These are phyloP conservation scores for Draba incana DNA, from an alignment of 345 rosid species.

Conservation along the genomic window DNA sequence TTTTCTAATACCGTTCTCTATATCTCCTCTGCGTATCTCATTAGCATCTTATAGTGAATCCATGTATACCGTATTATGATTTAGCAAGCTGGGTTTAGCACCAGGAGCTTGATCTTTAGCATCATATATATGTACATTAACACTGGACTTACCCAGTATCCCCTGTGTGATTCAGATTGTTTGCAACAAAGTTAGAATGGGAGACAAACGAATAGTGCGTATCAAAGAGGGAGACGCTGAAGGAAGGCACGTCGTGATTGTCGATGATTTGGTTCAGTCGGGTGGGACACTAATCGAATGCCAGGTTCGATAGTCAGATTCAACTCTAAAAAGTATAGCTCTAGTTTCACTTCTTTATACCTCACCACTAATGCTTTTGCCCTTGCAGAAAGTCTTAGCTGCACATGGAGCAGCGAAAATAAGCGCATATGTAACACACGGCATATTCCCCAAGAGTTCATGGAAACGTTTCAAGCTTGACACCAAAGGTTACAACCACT, in stretches of 20 bases:
- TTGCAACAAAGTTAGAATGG: slow-evolving; percentile 94
- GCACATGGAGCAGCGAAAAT: slow-evolving; percentile 87
- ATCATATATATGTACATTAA: not conserved
- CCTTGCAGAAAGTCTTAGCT: slow-evolving; percentile 79
- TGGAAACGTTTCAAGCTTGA: slow-evolving; percentile 89
- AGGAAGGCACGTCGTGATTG: slow-evolving; percentile 92
- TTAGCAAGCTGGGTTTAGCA: not conserved
- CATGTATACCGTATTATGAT: not conserved
- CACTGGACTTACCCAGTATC: not conserved
- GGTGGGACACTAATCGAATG: slow-evolving; percentile 96
- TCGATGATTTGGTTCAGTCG: slow-evolving; percentile 97
- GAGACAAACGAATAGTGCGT: slow-evolving; percentile 80
- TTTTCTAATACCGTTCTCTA: not conserved
- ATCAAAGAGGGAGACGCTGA: slow-evolving; percentile 88
- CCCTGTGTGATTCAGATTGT: slow-evolving; percentile 58
- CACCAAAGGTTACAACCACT: slow-evolving; percentile 63
- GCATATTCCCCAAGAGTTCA: slow-evolving; percentile 86
- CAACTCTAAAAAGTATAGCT: slow-evolving; percentile 14
- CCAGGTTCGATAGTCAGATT: slow-evolving; percentile 60
- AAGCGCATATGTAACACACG: slow-evolving; percentile 96
- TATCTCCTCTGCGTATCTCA: not conserved
- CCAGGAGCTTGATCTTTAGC: not conserved
- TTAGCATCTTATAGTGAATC: slow-evolving; percentile 1
- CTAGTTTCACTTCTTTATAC: not conserved
- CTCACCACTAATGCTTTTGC: slow-evolving; percentile 3